Evolutionary conservation across 306 rosid genomes (phyloP).

Genomic region (Biancaea sappan): DNA sequence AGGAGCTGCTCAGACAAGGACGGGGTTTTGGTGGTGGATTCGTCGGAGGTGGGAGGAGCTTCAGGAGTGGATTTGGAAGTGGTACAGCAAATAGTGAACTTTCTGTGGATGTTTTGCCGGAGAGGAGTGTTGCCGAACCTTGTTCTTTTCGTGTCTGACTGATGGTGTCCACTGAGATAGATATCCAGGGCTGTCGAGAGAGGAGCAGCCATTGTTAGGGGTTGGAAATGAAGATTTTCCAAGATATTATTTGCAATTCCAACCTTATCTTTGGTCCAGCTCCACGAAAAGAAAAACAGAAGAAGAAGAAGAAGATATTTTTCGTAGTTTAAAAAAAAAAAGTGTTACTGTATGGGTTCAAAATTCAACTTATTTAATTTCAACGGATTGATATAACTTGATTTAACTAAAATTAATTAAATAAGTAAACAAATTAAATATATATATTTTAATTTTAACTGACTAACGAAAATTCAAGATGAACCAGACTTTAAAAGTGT

Average conservation of each 20-base stretch:
- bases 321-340: no score
- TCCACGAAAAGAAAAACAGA: background rate
- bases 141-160: constrained; percentile 50
- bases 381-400: no score
- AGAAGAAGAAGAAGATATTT: background rate
- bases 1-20: constrained; percentile 85
- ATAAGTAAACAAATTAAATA: no score
- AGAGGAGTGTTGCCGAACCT: constrained; percentile 48
- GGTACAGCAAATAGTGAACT: constrained; percentile 41
- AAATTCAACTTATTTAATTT: no score
- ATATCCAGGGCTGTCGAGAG: constrained; percentile 57
- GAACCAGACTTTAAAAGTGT: no score
- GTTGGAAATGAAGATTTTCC: background rate
- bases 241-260: background rate
- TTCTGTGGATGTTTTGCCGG: constrained; percentile 31
- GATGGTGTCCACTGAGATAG: constrained; percentile 45
- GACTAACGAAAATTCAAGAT: no score
- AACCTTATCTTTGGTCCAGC: constrained; percentile 1
- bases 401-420: no score
- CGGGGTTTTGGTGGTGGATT: constrained; percentile 43
- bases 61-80: constrained; percentile 50
- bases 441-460: no score
- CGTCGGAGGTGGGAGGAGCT: constrained; percentile 40
- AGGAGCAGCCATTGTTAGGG: constrained; percentile 61
- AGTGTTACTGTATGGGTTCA: no score